Evolutionary conservation across 164 flowering plant genomes (phyloP), one percentile per base, ranked within the genome.

Genomic region (Magnolia kwangsiensis): DNA sequence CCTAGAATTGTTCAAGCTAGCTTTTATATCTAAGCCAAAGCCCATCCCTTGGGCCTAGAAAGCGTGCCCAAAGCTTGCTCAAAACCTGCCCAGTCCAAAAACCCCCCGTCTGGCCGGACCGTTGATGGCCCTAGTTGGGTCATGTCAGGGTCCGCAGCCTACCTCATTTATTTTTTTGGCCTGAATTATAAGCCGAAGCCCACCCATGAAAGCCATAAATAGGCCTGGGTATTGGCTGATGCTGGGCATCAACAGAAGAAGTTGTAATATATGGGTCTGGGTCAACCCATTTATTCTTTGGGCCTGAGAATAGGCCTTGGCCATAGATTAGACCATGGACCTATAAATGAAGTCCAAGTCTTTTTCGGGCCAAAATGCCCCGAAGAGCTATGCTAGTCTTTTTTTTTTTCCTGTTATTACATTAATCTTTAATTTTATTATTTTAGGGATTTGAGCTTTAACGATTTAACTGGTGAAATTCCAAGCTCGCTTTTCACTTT

Each of bases 401-500:
- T 1, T 11, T 29, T 67, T 7, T 18, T 9, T 11, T 67, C 8
- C 49, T 23, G 11, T 14, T 45, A 19, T 9, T 29, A 1, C 19
- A 14, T 29, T n/a, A 18, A 45, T 70, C 29, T 7, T 50, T 68
- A 10, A 45, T 63, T 58, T 29, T n/a, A 19, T 9, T n/a, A 9
- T 51, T 21, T 23, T 76, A 94, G 98, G 83, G 98, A 94, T 80
- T 86, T 93, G 78, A 92, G 96, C 87, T 93, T 92, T 88, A 93
- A 93, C 87, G 88, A 84, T 63, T 71, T 93, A 72, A 81, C 79
- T 4, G 96, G 95, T 71, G 69, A 74, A 71, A 84, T 91, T 51
- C 95, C 95, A 74, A 80, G 68, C 27, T 74, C 88, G 3, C 81
- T 92, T 69, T 93, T 93, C 84, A 89, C 82, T 77, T 73, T 84